These are phyloP conservation scores for Penstemon davidsonii DNA, from an alignment of 257 asterid genomes.

Conservation along the genomic window DNA sequence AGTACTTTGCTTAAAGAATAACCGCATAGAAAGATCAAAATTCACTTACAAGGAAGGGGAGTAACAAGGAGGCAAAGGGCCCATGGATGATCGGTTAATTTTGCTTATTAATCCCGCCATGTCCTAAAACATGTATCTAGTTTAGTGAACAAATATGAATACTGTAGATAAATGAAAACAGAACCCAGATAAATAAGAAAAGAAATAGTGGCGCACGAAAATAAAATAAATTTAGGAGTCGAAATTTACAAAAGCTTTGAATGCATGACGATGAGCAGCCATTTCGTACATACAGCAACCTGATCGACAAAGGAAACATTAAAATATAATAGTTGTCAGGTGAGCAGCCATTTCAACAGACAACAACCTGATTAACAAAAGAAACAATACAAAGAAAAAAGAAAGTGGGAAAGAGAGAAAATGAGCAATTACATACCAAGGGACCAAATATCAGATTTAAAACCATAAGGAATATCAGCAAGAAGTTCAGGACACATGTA, in stretches of 20 bases:
- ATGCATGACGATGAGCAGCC: constrained; percentile 99
- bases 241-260: constrained; percentile 89
- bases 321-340: neutral
- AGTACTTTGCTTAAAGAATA: neutral
- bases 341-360: neutral
- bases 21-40: constrained; percentile 1
- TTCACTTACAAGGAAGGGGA: constrained; percentile 86
- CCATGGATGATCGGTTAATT: constrained; percentile 91
- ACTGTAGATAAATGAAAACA: neutral
- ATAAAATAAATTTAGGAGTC: constrained; percentile 10
- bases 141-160: neutral
- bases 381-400: neutral
- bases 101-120: constrained; percentile 99
- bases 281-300: constrained; percentile 99
- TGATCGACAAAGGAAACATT: constrained; percentile 35
- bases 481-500: constrained; percentile 99
- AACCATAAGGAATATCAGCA: constrained; percentile 96
- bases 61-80: constrained; percentile 96
- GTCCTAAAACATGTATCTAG: constrained; percentile 59
- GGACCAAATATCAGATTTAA: constrained; percentile 98
- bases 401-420: neutral
- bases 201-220: constrained; percentile 2
- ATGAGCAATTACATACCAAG: constrained; percentile 58
- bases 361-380: neutral
- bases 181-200: neutral